A percentile compares a stretch with the other conserved stretches of the same genome.
Evolutionary conservation across 2,329 filamentous ascomycete genomes (phyloP).

Genomic region (Paraconiothyrium sp.): DNA sequence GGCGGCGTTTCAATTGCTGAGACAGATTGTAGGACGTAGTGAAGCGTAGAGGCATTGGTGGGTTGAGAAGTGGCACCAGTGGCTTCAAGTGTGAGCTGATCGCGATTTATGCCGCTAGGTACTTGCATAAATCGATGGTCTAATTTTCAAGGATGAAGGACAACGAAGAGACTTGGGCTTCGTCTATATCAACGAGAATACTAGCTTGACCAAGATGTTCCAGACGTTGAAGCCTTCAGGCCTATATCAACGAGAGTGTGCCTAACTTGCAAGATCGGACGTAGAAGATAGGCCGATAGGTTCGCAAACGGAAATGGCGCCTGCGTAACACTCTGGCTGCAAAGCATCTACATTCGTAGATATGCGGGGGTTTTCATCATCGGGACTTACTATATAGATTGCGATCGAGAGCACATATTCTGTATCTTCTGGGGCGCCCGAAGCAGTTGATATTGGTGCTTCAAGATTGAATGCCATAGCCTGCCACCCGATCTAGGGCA

Average conservation of each 20-base stretch:
- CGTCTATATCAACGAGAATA: neutral
- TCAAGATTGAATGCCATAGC: neutral
- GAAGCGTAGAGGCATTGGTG: neutral
- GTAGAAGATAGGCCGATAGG: neutral
- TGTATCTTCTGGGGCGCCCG: neutral
- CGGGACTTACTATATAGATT: neutral
- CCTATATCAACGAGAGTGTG: neutral
- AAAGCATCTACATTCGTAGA: neutral
- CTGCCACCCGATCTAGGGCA: neutral
- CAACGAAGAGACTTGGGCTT: neutral
- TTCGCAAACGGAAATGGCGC: neutral
- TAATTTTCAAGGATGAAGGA: neutral
- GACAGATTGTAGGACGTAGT: neutral
- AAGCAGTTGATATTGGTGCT: neutral
- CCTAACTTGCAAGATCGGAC: neutral
- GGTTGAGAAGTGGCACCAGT: neutral
- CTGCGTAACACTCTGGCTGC: neutral
- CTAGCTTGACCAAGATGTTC: neutral
- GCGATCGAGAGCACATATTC: neutral
- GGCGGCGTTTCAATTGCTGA: neutral
- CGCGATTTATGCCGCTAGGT: neutral
- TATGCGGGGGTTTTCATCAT: neutral
- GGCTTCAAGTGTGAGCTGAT: neutral
- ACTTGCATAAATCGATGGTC: neutral
- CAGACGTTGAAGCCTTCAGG: neutral